A percentile compares a stretch with the other conserved stretches of the same genome.
These are phyloP conservation scores for Naganishia cerealis DNA, from an alignment of 1,284 basidiomycete genomes.

Conservation along the genomic window DNA sequence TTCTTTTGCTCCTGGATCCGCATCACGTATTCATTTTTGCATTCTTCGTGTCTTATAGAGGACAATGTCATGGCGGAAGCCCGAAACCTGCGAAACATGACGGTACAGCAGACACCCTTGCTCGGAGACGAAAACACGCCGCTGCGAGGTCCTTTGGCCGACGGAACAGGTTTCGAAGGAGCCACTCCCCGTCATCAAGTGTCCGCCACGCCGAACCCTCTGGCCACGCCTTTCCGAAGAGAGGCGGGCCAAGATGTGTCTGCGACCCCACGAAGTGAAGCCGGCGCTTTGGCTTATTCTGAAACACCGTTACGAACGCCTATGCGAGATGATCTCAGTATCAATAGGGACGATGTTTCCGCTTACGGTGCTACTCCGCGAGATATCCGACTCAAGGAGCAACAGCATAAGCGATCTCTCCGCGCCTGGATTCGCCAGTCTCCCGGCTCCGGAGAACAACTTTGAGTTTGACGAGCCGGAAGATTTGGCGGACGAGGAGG, in stretches of 20 bases:
- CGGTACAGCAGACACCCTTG: constrained; percentile 85
- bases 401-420: constrained; percentile 70
- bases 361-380: constrained; percentile 69
- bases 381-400: constrained; percentile 65
- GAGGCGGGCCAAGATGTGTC: constrained; percentile 57
- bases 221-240: constrained; percentile 73
- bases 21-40: background rate
- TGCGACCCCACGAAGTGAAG: constrained; percentile 64
- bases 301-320: constrained; percentile 86
- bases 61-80: constrained; percentile 93
- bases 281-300: constrained; percentile 54
- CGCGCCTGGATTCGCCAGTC: constrained; percentile 75
- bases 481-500: constrained; percentile 59
- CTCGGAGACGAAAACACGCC: constrained; percentile 96
- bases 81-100: constrained; percentile 89
- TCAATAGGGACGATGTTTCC: constrained; percentile 70
- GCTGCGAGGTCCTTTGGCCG: constrained; percentile 65
- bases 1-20: constrained; percentile 11
- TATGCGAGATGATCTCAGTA: constrained; percentile 81
- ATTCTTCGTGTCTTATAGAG: constrained; percentile 58
- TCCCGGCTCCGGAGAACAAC: constrained; percentile 95
- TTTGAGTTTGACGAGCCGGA: constrained; percentile 92
- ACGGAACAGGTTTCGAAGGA: constrained; percentile 82
- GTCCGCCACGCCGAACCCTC: constrained; percentile 90
- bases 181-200: constrained; percentile 86